Base-by-base conservation (phyloP, 495 filamentous ascomycete species). In the Coniosporium apollinis region DNA sequence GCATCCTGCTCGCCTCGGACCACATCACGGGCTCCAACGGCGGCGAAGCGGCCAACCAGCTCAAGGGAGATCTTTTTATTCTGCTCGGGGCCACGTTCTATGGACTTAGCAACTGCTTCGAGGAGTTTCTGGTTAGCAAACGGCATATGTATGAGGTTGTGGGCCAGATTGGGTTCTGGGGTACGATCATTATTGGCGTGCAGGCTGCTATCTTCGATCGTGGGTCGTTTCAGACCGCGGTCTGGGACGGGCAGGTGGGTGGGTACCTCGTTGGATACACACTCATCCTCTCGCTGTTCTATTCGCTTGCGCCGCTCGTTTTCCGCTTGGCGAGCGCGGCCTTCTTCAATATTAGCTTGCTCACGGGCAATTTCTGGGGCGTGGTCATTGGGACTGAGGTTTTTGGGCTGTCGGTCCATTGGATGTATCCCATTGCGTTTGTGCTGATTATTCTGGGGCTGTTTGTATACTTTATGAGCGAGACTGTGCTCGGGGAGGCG, bases 361-460 rank as follows among this genome's bases (percentile, higher is more conserved):
- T 97, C 34, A 97, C 91, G 14, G 80, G 74, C 49, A 96, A 93
- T 58, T 96, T 96, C 64, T 96, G 91, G 87, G 83, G 83, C 48
- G 80, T 91, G 19, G 71, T 83, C 41, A 86, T 97, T 46, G 89
- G 89, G 28, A 66, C 91, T 37, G 64, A 74, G 45, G 76, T 94
- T 28, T 94, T 97, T 54, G 70, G 77, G 26, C 73, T 80, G 42
- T 53, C 56, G 13, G 72, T 97, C 39, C 79, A 89, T 57, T 93
- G 72, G 65, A 65, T 93, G 65, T 97, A 97, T 56, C 89, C 89
- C 2, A 79, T 93, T 51, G 89, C 89, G 17, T 96, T 97, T 56
- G 80, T 89, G 9, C 60, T 80, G 43, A 94, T 97, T 48, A 74
- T 96, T 38, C 22, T 83, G 5, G 87, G 89, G 2, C 62, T 84